A percentile compares a stretch with the other conserved stretches of the same genome.
Evolutionary conservation across 1,284 basidiomycete species (phyloP).

Genomic region (Termitomyces sp.): DNA sequence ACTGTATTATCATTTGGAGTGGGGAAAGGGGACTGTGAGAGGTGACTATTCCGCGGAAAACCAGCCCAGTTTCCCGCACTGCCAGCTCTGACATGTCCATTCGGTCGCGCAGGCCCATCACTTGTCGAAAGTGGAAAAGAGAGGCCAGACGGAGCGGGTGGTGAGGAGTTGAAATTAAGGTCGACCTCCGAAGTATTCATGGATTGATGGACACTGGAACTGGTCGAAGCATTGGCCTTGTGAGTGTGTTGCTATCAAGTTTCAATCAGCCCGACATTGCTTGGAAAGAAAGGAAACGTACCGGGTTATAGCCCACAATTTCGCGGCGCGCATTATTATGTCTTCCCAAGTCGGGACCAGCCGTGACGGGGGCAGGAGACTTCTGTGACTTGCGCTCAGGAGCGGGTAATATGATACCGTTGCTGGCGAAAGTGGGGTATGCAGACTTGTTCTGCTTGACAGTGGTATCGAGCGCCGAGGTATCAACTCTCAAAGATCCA

Average conservation of each 20-base stretch:
- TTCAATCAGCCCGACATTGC: slow-evolving; percentile 3
- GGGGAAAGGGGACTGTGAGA: slow-evolving; percentile 49
- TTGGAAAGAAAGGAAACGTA: slow-evolving; percentile 35
- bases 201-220: slow-evolving; percentile 60
- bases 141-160: slow-evolving; percentile 39
- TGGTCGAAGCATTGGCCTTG: slow-evolving; percentile 44
- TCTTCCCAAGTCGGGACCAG: slow-evolving; percentile 75
- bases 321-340: slow-evolving; percentile 63
- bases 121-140: slow-evolving; percentile 41
- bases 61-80: slow-evolving; percentile 75
- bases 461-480: slow-evolving; percentile 54
- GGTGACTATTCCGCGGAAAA: slow-evolving; percentile 50
- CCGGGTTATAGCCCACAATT: slow-evolving; percentile 65
- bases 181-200: slow-evolving; percentile 67
- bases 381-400: slow-evolving; percentile 54
- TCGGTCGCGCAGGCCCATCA: slow-evolving; percentile 40
- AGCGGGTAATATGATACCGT: slow-evolving; percentile 63
- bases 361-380: slow-evolving; percentile 75
- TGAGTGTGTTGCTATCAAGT: slow-evolving; percentile 39
- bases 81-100: slow-evolving; percentile 67
- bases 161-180: slow-evolving; percentile 48
- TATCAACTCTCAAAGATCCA: slow-evolving; percentile 67
- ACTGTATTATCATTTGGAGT: slow-evolving; percentile 51
- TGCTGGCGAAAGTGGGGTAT: slow-evolving; percentile 70
- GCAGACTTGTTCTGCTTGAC: slow-evolving; percentile 76